Conservation (phyloP, 352 stramenopile species). For the Phytophthora multivora region DNA sequence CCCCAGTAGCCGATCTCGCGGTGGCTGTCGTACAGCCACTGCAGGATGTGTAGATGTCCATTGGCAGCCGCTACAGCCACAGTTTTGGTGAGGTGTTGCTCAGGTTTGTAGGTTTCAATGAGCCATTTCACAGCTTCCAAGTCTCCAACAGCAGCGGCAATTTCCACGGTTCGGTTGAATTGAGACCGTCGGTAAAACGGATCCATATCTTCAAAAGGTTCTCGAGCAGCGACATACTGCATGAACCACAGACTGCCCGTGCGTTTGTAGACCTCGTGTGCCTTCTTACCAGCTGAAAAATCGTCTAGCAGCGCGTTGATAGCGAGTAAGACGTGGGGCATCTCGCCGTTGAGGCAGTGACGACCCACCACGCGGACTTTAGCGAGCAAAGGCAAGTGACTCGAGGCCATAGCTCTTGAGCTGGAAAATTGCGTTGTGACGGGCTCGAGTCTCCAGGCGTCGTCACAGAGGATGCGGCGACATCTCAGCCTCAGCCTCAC, state of each 20-base stretch:
- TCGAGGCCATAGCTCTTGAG: slow-evolving; percentile 20
- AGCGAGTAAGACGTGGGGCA: slow-evolving; percentile 24
- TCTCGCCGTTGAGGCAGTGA: slow-evolving; percentile 19
- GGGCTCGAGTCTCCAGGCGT: neutral
- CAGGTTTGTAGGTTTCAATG: slow-evolving; percentile 24
- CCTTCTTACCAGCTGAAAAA: slow-evolving; percentile 22
- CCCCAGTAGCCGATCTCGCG: slow-evolving; percentile 34
- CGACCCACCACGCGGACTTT: slow-evolving; percentile 19
- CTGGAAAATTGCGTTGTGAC: slow-evolving; percentile 30
- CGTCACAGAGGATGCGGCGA: neutral
- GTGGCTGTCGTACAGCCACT: slow-evolving; percentile 31
- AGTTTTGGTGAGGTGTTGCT: slow-evolving; percentile 24
- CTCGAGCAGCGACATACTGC: slow-evolving; percentile 36
- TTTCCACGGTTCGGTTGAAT: slow-evolving; percentile 28
- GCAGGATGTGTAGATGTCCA: slow-evolving; percentile 30
- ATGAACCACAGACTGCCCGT: slow-evolving; percentile 30
- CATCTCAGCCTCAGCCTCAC: slow-evolving; percentile 17
- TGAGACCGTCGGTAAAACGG: slow-evolving; percentile 28
- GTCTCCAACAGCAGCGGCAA: slow-evolving; percentile 23
- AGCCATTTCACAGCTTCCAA: slow-evolving; percentile 30
- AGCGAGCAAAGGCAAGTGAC: slow-evolving; percentile 24
- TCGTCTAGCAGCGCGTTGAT: slow-evolving; percentile 32
- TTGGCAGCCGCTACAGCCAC: slow-evolving; percentile 26
- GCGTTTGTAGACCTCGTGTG: slow-evolving; percentile 25
- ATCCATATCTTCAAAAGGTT: slow-evolving; percentile 21